Percentiles rank a stretch among this genome's conserved stretches.
Evolutionary conservation across 306 rosid species (phyloP).

Genomic region (Citrullus mucosospermus): DNA sequence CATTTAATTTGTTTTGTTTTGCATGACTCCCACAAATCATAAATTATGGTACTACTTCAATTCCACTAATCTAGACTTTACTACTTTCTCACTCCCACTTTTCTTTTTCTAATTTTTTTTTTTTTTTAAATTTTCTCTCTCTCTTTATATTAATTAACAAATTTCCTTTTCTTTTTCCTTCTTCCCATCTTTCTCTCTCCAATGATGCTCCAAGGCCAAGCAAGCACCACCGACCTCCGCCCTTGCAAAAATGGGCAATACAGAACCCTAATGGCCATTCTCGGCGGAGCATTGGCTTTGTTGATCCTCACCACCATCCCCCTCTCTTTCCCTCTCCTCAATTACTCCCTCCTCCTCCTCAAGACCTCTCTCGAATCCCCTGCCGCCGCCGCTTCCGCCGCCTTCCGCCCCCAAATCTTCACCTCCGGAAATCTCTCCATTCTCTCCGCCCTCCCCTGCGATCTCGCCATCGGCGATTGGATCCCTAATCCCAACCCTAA

Average conservation of each 20-base stretch:
- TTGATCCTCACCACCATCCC: background rate
- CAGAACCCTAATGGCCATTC: background rate
- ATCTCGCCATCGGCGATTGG: constrained; percentile 65
- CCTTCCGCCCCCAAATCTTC: background rate
- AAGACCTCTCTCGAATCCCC: background rate
- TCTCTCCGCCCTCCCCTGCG: constrained; percentile 27
- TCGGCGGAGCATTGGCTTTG: background rate
- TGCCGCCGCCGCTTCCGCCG: background rate
- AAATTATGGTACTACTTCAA: no score
- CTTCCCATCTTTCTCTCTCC: background rate
- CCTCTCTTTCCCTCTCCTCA: background rate
- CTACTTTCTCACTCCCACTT: background rate
- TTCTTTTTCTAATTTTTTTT: no score
- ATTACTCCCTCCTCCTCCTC: background rate
- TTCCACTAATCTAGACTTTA: no score
- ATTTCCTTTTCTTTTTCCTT: no score
- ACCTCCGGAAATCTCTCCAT: background rate
- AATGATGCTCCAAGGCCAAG: background rate
- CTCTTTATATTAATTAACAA: no score
- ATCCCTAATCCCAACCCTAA: constrained; percentile 23
- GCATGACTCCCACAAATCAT: no score
- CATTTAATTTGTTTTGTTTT: no score
- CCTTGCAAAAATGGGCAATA: background rate
- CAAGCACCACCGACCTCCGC: background rate
- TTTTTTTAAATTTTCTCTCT: background rate